Base-by-base conservation (phyloP, 1,139 yeast genomes). In the Debaryomyces fabryi region DNA sequence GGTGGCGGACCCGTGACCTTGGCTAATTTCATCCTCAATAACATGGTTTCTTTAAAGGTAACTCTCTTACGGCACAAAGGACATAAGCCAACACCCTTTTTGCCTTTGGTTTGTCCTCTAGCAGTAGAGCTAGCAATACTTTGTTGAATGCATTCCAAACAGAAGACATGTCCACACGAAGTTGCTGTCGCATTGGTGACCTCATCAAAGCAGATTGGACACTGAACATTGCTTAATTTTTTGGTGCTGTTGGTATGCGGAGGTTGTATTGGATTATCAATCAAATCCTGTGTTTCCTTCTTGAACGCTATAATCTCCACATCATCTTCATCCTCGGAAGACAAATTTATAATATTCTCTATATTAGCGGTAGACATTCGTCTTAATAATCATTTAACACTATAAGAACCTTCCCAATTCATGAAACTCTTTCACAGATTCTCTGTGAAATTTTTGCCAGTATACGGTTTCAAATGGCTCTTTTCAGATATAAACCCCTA, bases 131-230 rank as follows among this genome's bases (percentile, higher is more conserved):
- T 66, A 7, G 78, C 62, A 1, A 76, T 58, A 53, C 78, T 70
- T 52, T 69, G 75, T 56, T 68, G 76, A 30, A 76, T 65, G 53
- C 81, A 76, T 38, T 73, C 77, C 12, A 76, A 61, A 50, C 81
- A 76, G 55, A 74, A 76, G 2, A 76, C 62, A 54, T 76, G 81
- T 6, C 81, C 81, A 57, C 81, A 76, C 1, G 69, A 59, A 0
- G 80, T 74, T 35, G 70, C 65, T 24, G 79, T 74, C 29, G 80
- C 80, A 40, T 58, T 61, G 4, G 63, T 60, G 34, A 76, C 58
- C n/a, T 67, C 65, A 49, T 76, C 81, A 54, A 76, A 75, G 56
- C 81, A 76, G 20, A 76, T 72, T 16, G 81, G 81, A 54, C 81
- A 76, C 54, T 73, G 74, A 15, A 72, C 59, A 49, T 72, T 75